These are phyloP conservation scores for Dichomitus squalens DNA, from an alignment of 1,284 basidiomycete species.

Conservation along the genomic window DNA sequence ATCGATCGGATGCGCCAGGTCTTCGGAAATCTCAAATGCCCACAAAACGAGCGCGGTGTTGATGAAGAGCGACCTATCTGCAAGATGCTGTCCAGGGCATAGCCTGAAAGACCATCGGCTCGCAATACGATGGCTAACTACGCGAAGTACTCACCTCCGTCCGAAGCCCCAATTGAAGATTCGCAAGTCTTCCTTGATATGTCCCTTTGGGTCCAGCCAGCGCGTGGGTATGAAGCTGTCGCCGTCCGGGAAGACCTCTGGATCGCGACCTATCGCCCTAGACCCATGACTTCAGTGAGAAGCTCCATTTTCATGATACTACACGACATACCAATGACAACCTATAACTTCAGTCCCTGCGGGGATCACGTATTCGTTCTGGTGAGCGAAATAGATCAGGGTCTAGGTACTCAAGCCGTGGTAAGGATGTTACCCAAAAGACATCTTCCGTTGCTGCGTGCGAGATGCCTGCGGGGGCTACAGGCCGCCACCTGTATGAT, in stretches of 20 bases:
- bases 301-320: no score
- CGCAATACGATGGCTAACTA: background rate
- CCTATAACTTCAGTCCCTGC: conserved; percentile 60
- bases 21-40: conserved; percentile 54
- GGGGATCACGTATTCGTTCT: conserved; percentile 60
- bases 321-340: conserved; percentile 55
- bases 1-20: conserved; percentile 54
- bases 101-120: conserved; percentile 37
- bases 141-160: conserved; percentile 42
- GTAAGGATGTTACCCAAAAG: conserved; percentile 46
- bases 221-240: conserved; percentile 59
- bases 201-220: conserved; percentile 54
- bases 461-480: conserved; percentile 53
- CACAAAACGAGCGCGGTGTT: conserved; percentile 62
- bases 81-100: conserved; percentile 63
- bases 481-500: conserved; percentile 65
- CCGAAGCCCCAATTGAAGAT: conserved; percentile 63
- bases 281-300: no score
- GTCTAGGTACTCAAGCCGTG: background rate
- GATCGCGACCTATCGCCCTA: conserved; percentile 58
- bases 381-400: background rate
- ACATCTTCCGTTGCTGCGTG: conserved; percentile 63
- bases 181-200: conserved; percentile 50
- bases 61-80: conserved; percentile 57
- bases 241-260: conserved; percentile 57